Percentiles rank a stretch among this genome's conserved stretches.
Evolutionary conservation across 140 eudicot species (phyloP).

Genomic region (Bidens hawaiensis): DNA sequence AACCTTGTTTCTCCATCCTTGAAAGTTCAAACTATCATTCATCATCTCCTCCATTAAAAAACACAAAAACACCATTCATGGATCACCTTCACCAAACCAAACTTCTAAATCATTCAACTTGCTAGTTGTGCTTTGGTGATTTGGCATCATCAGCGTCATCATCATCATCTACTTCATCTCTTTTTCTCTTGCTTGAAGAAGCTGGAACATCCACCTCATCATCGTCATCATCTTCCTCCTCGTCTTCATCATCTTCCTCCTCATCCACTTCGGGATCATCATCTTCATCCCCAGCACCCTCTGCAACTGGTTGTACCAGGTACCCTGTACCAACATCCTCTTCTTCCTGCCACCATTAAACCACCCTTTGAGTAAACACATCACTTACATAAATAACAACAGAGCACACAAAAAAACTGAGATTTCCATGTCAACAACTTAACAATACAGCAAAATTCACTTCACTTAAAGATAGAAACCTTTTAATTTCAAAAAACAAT

Average conservation of each 20-base stretch:
- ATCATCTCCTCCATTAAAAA: conserved; percentile 6
- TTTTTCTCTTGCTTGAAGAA: conserved; percentile 60
- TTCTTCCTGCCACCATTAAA: conserved; percentile 57
- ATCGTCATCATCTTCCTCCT: conserved; percentile 27
- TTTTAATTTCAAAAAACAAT: neutral
- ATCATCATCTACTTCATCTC: conserved; percentile 34
- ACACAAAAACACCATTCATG: conserved; percentile 8
- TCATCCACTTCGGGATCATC: conserved; percentile 48
- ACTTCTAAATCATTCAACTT: too few relatives aligned
- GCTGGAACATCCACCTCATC: conserved; percentile 41
- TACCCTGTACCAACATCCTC: conserved; percentile 53
- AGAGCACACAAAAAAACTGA: neutral
- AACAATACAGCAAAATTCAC: neutral
- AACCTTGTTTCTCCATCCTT: conserved; percentile 22
- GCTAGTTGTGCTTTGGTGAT: conserved; percentile 50
- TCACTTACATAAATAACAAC: too few relatives aligned
- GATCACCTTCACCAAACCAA: neutral
- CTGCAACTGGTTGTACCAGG: conserved; percentile 83
- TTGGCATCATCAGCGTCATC: conserved; percentile 34
- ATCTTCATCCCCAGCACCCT: conserved; percentile 38
- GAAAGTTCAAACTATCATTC: conserved; percentile 13
- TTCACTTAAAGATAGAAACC: neutral
- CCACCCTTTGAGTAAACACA: too few relatives aligned
- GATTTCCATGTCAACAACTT: neutral
- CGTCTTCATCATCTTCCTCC: conserved; percentile 43